These are phyloP conservation scores for Collybia nuda DNA, from an alignment of 768 basidiomycete species.

Conservation along the genomic window DNA sequence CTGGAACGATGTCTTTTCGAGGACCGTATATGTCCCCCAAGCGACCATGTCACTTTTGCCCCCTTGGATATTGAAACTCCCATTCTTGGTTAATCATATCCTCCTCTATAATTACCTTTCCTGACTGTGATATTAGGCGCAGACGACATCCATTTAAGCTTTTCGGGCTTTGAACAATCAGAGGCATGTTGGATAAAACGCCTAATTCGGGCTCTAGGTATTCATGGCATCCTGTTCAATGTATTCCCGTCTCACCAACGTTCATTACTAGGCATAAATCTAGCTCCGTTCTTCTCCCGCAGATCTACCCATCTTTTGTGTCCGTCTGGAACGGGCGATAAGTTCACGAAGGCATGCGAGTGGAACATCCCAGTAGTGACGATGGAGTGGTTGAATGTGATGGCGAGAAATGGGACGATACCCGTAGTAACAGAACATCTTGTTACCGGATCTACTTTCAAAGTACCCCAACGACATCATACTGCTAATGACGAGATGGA, in stretches of 20 bases:
- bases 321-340: constrained; percentile 64
- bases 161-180: constrained; percentile 75
- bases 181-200: constrained; percentile 66
- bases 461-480: not conserved
- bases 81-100: constrained; percentile 45
- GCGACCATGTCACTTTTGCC: constrained; percentile 68
- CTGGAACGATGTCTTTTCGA: constrained; percentile 82
- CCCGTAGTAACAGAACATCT: constrained; percentile 33
- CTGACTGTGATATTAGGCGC: constrained; percentile 38
- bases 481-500: constrained; percentile 4
- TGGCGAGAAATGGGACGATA: constrained; percentile 53
- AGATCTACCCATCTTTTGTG: constrained; percentile 82
- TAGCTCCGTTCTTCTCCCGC: constrained; percentile 60
- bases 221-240: constrained; percentile 10
- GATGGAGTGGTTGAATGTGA: constrained; percentile 65
- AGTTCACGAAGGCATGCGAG: constrained; percentile 75
- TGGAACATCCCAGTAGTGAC: constrained; percentile 79
- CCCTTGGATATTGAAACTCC: constrained; percentile 65
- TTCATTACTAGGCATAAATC: constrained; percentile 45
- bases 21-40: constrained; percentile 64
- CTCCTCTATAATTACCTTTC: not conserved
- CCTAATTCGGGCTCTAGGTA: constrained; percentile 69
- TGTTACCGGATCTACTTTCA: constrained; percentile 16
- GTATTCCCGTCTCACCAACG: not conserved
- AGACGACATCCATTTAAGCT: constrained; percentile 56